These are phyloP conservation scores for Allium fistulosum DNA, from an alignment of 106 monocot genomes.

Conservation along the genomic window DNA sequence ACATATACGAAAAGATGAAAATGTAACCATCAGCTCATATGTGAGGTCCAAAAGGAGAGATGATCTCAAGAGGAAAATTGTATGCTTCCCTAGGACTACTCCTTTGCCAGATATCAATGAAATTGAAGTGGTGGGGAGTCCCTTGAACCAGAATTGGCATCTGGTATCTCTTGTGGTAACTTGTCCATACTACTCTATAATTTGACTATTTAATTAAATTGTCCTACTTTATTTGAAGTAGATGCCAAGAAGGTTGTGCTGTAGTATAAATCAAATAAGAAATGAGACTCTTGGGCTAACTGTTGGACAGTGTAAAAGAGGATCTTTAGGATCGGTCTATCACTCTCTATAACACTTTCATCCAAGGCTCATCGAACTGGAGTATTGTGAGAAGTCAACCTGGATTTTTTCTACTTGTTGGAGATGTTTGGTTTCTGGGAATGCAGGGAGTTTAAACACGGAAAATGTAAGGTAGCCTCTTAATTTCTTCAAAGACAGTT, in stretches of 20 bases:
- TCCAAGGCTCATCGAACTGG: neutral
- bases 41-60: constrained; percentile 21
- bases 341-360: constrained; percentile 30
- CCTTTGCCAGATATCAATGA: constrained; percentile 52
- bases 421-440: neutral
- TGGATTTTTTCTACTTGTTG: neutral
- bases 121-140: constrained; percentile 39
- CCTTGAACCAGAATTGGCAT: constrained; percentile 67
- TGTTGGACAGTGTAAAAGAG: constrained; percentile 54
- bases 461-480: constrained; percentile 12
- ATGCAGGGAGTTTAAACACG: neutral
- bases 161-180: constrained; percentile 41
- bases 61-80: constrained; percentile 72
- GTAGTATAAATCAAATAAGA: constrained; percentile 34
- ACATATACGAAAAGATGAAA: constrained; percentile 51
- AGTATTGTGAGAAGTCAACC: constrained; percentile 6
- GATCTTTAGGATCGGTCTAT: constrained; percentile 54
- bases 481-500: neutral
- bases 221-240: constrained; percentile 12
- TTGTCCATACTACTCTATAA: constrained; percentile 1
- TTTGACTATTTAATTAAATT: constrained; percentile 5
- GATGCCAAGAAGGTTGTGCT: constrained; percentile 75
- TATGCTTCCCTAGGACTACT: constrained; percentile 66
- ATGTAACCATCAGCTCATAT: constrained; percentile 45
- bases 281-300: constrained; percentile 38